Percentiles rank a stretch among this genome's conserved stretches.
Evolutionary conservation across 805 yeast species (phyloP).

Genomic region (Sugiyamaella mastotermitis): DNA sequence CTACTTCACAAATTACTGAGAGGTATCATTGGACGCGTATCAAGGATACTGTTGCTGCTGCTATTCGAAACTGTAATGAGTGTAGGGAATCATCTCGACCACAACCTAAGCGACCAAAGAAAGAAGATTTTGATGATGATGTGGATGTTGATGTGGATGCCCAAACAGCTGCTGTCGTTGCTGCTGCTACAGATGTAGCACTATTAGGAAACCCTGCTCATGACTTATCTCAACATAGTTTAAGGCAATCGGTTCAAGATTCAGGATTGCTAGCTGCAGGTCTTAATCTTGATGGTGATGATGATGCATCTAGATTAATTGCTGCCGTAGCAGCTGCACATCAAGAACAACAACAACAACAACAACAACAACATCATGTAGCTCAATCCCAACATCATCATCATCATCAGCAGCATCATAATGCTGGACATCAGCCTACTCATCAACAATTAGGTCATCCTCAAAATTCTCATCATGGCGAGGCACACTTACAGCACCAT

Average conservation of each 20-base stretch:
- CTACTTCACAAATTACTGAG: constrained; percentile 71
- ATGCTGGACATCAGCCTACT: constrained; percentile 3
- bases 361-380: constrained; percentile 6
- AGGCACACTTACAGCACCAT: no score
- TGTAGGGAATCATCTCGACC: constrained; percentile 49
- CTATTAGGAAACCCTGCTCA: constrained; percentile 1
- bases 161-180: constrained; percentile 2
- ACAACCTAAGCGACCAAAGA: constrained; percentile 18
- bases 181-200: background rate
- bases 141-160: constrained; percentile 26
- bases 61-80: constrained; percentile 66
- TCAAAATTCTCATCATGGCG: background rate
- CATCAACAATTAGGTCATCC: constrained; percentile 1
- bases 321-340: constrained; percentile 57
- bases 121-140: constrained; percentile 11
- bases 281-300: constrained; percentile 36
- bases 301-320: constrained; percentile 38
- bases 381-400: constrained; percentile 7
- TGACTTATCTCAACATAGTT: background rate
- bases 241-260: constrained; percentile 1
- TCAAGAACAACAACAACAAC: constrained; percentile 21
- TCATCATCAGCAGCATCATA: constrained; percentile 17
- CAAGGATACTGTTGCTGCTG: constrained; percentile 78
- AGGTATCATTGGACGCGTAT: constrained; percentile 88
- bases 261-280: constrained; percentile 3